Evolutionary conservation across 139 green algal genomes (phyloP).

Genomic region (Desmodesmus armatus): DNA sequence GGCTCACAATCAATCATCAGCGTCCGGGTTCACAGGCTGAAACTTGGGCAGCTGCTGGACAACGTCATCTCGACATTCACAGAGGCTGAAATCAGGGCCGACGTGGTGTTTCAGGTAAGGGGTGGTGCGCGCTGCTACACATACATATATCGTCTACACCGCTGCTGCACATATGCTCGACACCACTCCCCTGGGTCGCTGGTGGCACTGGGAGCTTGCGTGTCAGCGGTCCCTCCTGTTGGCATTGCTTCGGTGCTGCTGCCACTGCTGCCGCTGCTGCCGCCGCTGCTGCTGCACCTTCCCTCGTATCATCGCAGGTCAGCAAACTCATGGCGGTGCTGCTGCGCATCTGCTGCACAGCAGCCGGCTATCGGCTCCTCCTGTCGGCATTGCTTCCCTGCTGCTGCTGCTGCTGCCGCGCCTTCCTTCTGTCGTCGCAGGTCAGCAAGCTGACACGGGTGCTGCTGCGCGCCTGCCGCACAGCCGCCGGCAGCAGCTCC

Average conservation of each 20-base stretch:
- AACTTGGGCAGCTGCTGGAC: too few relatives aligned
- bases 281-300: not conserved
- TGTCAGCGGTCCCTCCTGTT: too few relatives aligned
- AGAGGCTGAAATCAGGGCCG: constrained; percentile 90
- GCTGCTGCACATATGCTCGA: too few relatives aligned
- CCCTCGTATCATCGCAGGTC: not conserved
- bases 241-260: too few relatives aligned
- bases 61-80: constrained; percentile 79
- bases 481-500: constrained; percentile 55
- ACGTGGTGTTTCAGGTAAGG: constrained; percentile 93
- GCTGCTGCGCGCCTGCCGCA: constrained; percentile 67
- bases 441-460: constrained; percentile 77
- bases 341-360: not conserved
- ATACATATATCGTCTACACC: too few relatives aligned
- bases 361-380: too few relatives aligned
- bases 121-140: too few relatives aligned
- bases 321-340: not conserved
- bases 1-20: too few relatives aligned
- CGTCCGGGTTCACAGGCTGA: too few relatives aligned
- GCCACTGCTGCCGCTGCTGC: not conserved
- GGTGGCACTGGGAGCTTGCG: too few relatives aligned
- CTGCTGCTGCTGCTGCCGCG: not conserved
- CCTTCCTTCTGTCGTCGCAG: constrained; percentile 46
- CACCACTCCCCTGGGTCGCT: too few relatives aligned
- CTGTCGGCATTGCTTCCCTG: not conserved